A percentile compares a stretch with the other conserved stretches of the same genome.
Evolutionary conservation across 768 basidiomycete genomes (phyloP).

Genomic region (Boletus coccyginus): DNA sequence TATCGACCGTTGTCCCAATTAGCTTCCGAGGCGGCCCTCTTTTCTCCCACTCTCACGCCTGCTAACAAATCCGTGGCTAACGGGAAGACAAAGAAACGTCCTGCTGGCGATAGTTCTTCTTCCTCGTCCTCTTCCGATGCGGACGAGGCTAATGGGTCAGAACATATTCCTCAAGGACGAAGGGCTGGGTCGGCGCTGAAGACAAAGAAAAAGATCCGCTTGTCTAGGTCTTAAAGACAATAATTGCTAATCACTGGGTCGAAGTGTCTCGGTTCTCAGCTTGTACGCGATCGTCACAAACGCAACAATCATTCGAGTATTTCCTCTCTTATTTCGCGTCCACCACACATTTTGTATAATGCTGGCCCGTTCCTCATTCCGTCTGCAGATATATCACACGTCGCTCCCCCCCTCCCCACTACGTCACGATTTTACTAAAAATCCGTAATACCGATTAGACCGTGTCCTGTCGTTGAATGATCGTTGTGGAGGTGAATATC

Average conservation of each 20-base stretch:
- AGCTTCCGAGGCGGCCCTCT: constrained; percentile 31
- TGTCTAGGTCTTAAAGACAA: constrained; percentile 2
- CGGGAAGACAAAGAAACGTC: constrained; percentile 25
- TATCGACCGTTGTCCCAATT: constrained; percentile 57
- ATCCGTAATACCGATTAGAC: not conserved
- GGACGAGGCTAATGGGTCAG: constrained; percentile 30
- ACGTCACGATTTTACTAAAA: not conserved
- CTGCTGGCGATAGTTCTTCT: constrained; percentile 26
- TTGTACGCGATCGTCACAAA: not conserved
- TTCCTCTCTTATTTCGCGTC: not conserved
- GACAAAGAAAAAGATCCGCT: constrained; percentile 26
- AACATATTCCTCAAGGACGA: constrained; percentile 62
- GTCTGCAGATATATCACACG: not conserved
- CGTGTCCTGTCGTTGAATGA: not conserved
- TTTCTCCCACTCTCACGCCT: constrained; percentile 38
- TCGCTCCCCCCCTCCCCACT: not conserved
- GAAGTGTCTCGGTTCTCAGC: not conserved
- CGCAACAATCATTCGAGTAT: not conserved
- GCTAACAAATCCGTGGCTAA: constrained; percentile 26
- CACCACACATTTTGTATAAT: not conserved
- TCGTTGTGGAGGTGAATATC: too few relatives aligned
- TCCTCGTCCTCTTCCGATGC: constrained; percentile 41
- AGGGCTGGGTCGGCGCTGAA: constrained; percentile 45
- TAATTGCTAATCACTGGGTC: not conserved
- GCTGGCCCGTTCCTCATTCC: not conserved